Evolutionary conservation across 2,329 filamentous ascomycete genomes (phyloP).

Genomic region (Nemania diffusa): DNA sequence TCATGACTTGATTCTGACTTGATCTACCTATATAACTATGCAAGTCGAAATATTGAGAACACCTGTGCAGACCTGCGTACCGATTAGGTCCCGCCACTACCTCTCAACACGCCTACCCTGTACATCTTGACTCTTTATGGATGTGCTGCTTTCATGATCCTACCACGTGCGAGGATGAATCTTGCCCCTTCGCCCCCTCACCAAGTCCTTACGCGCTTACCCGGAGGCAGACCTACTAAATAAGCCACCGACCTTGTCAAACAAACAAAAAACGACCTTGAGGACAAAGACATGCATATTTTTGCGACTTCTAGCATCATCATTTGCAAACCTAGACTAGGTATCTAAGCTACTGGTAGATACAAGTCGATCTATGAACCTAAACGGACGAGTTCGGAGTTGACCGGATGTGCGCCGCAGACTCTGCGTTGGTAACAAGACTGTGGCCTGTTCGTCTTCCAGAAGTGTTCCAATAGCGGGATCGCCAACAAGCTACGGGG

Average conservation of each 20-base stretch:
- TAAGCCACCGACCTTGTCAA: background rate
- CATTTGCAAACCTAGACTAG: background rate
- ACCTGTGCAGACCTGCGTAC: no score
- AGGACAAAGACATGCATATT: background rate
- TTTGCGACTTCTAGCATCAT: background rate
- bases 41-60: background rate
- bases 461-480: constrained; percentile 22
- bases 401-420: constrained; percentile 9
- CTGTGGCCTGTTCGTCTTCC: constrained; percentile 13
- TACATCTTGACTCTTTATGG: background rate
- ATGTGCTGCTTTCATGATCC: background rate
- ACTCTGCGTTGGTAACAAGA: constrained; percentile 5
- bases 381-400: constrained; percentile 11
- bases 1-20: background rate
- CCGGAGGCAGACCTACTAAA: constrained; percentile 3
- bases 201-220: background rate
- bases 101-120: no score
- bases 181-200: background rate
- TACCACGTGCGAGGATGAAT: constrained; percentile 1
- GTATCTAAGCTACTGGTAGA: background rate
- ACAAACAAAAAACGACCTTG: background rate
- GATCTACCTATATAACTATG: background rate
- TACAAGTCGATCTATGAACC: background rate
- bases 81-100: background rate
- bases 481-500: background rate